Conservation (phyloP, 2,329 filamentous ascomycete species). For the Cyphellophora attinorum region DNA sequence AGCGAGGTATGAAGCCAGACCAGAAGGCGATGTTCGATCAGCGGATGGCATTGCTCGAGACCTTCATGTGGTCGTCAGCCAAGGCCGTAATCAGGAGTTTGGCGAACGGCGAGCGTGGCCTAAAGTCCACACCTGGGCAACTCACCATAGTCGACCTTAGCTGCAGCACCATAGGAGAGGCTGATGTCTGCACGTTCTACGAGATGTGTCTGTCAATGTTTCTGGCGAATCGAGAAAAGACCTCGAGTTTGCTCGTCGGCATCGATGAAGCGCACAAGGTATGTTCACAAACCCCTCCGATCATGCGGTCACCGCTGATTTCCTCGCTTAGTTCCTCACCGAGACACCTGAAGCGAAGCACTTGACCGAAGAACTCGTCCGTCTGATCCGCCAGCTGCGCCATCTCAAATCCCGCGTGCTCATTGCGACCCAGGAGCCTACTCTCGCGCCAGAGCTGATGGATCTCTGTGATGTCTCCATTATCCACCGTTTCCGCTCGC, state of each 20-base stretch:
- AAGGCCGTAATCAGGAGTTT: no score
- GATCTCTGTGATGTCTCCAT: slow-evolving; percentile 64
- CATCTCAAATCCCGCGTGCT: slow-evolving; percentile 59
- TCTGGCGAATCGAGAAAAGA: slow-evolving; percentile 40
- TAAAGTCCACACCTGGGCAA: no score
- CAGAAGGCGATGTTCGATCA: no score
- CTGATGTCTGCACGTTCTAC: slow-evolving; percentile 62
- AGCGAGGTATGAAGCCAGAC: no score
- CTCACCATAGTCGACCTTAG: slow-evolving; percentile 64
- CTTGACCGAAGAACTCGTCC: slow-evolving; percentile 54
- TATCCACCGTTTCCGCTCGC: slow-evolving; percentile 62
- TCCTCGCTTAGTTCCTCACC: slow-evolving; percentile 50
- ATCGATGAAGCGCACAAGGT: slow-evolving; percentile 72
- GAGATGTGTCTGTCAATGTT: slow-evolving; percentile 61
- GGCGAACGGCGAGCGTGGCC: no score
- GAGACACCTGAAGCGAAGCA: slow-evolving; percentile 43
- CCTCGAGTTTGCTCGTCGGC: slow-evolving; percentile 52
- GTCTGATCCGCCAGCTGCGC: slow-evolving; percentile 59
- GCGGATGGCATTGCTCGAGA: no score
- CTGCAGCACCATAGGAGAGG: slow-evolving; percentile 58
- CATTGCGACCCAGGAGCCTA: slow-evolving; percentile 70
- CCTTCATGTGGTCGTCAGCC: no score
- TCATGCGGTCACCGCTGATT: slow-evolving; percentile 2
- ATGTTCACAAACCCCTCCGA: no score
- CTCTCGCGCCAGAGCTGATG: slow-evolving; percentile 56